Conservation (phyloP, 2,329 filamentous ascomycete genomes). For the Stylonectria norvegica region DNA sequence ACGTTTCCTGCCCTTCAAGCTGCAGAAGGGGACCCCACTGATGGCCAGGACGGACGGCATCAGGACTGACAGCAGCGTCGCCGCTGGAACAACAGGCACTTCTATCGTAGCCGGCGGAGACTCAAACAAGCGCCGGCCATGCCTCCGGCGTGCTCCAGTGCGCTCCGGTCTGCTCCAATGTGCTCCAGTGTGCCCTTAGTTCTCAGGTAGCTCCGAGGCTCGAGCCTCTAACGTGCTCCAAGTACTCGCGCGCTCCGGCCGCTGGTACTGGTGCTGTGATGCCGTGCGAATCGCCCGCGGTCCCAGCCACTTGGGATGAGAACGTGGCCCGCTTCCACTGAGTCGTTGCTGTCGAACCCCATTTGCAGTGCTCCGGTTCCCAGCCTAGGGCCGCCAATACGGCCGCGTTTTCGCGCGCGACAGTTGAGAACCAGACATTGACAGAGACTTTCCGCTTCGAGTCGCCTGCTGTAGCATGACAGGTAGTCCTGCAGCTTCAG, state of each 20-base stretch:
- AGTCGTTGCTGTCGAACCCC: conserved; percentile 24
- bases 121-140: too few relatives aligned
- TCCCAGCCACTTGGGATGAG: conserved; percentile 28
- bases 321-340: conserved; percentile 30
- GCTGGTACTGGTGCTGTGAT: conserved; percentile 1
- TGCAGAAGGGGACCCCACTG: too few relatives aligned
- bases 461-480: conserved; percentile 15
- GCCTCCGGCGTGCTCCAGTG: too few relatives aligned
- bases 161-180: too few relatives aligned
- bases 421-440: conserved; percentile 15
- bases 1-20: too few relatives aligned
- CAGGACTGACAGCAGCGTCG: too few relatives aligned
- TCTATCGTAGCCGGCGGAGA: too few relatives aligned
- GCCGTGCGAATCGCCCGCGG: conserved; percentile 16
- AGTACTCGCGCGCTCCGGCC: conserved; percentile 16
- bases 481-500: conserved; percentile 15
- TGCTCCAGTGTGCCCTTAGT: too few relatives aligned
- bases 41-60: too few relatives aligned
- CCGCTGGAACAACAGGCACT: too few relatives aligned
- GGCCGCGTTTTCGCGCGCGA: conserved; percentile 25
- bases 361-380: conserved; percentile 20
- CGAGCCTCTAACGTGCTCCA: conserved; percentile 15
- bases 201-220: conserved; percentile 3
- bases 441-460: conserved; percentile 23
- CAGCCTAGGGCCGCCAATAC: conserved; percentile 19